A percentile compares a stretch with the other conserved stretches of the same genome.
phyloP scores from a whole-genome alignment of 345 rosid species.

The Ceriops decandra region DNA sequence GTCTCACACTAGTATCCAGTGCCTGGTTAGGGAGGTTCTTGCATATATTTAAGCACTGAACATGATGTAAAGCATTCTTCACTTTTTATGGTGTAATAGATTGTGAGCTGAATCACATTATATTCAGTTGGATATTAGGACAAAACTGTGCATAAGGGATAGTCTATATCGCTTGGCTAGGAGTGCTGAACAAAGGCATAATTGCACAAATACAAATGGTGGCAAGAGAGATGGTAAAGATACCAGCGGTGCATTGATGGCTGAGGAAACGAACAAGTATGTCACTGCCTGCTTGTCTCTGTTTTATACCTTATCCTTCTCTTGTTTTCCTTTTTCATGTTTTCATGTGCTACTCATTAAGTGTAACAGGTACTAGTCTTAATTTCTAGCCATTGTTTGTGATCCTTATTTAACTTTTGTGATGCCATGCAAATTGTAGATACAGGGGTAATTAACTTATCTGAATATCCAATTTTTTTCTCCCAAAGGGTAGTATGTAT shows the following conservation, averaged over 20 bases:
- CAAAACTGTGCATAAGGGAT: slow-evolving; percentile 89
- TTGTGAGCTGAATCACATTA: slow-evolving; percentile 18
- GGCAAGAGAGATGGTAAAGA: slow-evolving; percentile 40
- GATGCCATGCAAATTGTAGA: too few relatives aligned
- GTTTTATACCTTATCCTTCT: background rate
- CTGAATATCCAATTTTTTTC: too few relatives aligned
- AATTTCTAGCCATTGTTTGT: too few relatives aligned
- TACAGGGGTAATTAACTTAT: too few relatives aligned
- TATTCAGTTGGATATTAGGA: slow-evolving; percentile 78
- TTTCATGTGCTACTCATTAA: background rate
- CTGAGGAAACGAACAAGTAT: slow-evolving; percentile 68
- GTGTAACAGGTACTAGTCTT: too few relatives aligned
- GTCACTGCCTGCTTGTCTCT: slow-evolving; percentile 13
- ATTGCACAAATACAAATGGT: slow-evolving; percentile 36
- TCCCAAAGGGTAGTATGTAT: too few relatives aligned
- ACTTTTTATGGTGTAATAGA: slow-evolving; percentile 4
- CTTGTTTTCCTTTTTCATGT: background rate
- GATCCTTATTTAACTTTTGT: too few relatives aligned
- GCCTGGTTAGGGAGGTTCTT: background rate
- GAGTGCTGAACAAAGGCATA: slow-evolving; percentile 86
- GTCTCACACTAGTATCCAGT: background rate
- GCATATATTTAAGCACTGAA: background rate
- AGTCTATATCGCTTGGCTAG: slow-evolving; percentile 86
- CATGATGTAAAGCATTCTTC: background rate
- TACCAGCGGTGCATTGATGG: slow-evolving; percentile 27